Conservation (phyloP, 306 rosid species). For the Pyrus bretschneideri region DNA sequence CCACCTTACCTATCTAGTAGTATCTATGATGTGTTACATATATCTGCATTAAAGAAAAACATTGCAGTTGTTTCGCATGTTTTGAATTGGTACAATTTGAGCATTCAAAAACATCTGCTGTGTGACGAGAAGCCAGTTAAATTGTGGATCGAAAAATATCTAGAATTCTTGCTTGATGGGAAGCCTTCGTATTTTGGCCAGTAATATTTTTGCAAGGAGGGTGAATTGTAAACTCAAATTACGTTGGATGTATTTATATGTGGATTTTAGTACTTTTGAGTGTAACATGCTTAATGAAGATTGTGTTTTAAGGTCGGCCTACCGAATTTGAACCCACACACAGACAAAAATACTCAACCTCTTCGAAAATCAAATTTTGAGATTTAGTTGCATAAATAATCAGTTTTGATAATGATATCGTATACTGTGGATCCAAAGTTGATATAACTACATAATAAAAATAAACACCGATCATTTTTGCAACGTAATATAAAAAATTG, state of each 20-base stretch:
- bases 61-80: not conserved
- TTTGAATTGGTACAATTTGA: not conserved
- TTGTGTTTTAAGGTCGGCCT: not conserved
- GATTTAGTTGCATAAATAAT: no score
- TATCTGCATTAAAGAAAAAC: not conserved
- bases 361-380: no score
- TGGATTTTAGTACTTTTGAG: no score
- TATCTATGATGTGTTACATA: not conserved
- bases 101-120: not conserved
- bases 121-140: not conserved
- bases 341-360: no score
- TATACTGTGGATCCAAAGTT: no score
- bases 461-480: no score
- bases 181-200: not conserved
- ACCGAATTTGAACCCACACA: not conserved
- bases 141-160: not conserved
- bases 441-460: no score
- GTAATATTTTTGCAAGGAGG: not conserved
- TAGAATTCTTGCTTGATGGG: not conserved
- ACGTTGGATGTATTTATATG: not conserved
- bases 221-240: not conserved
- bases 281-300: not conserved
- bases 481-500: no score
- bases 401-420: no score
- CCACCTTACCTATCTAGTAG: not conserved